phyloP scores from a whole-genome alignment of 1,284 basidiomycete genomes.

The Irpex sp. region DNA sequence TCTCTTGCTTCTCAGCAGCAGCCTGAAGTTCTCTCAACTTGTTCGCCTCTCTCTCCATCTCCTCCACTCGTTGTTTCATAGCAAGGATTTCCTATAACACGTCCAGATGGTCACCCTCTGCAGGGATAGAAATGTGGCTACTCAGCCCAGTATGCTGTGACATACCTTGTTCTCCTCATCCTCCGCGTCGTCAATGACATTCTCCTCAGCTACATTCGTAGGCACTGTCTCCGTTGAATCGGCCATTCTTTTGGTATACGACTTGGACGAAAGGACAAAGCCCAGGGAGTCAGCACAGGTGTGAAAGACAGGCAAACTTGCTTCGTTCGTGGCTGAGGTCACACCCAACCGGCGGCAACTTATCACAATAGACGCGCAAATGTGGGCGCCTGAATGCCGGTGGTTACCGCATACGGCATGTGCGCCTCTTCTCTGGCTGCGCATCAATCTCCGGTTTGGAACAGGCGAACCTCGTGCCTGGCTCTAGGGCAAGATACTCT shows the following conservation, averaged over 20 bases:
- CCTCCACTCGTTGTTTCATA: constrained; percentile 92
- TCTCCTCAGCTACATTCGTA: constrained; percentile 23
- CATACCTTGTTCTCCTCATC: constrained; percentile 38
- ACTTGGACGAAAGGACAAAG: neutral
- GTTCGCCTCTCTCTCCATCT: constrained; percentile 90
- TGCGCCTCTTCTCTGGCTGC: constrained; percentile 11
- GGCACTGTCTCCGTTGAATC: constrained; percentile 28
- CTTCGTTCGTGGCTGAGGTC: constrained; percentile 8
- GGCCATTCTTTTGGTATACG: constrained; percentile 24
- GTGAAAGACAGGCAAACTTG: neutral
- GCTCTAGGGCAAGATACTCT: constrained; percentile 4
- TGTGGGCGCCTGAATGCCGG: neutral
- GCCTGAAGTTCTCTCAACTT: constrained; percentile 90
- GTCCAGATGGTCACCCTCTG: neutral
- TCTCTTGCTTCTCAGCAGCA: constrained; percentile 66
- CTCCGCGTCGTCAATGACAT: constrained; percentile 30
- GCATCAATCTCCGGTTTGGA: neutral
- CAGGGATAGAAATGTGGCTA: neutral
- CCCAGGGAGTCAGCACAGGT: neutral
- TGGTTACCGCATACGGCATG: neutral
- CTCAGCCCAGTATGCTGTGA: constrained; percentile 5
- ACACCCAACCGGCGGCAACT: neutral
- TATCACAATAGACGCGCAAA: neutral
- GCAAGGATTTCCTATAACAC: constrained; percentile 65
- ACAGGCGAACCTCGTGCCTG: constrained; percentile 3